A percentile compares a stretch with the other conserved stretches of the same genome.
These are phyloP conservation scores for Lyophyllum atratum DNA, from an alignment of 768 basidiomycete genomes.

Conservation along the genomic window DNA sequence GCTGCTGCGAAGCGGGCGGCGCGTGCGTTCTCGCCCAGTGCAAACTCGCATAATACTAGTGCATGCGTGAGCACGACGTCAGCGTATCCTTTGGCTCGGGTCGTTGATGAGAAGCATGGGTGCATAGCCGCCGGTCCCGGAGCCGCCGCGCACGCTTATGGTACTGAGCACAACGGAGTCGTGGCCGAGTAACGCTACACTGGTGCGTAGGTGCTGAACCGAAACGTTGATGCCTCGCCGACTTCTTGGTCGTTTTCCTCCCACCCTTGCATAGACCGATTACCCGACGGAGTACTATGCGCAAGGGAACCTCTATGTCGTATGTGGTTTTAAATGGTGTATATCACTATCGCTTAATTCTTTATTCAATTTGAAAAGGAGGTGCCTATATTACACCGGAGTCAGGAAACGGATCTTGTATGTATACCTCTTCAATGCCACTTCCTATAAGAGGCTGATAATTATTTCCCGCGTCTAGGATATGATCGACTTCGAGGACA, in stretches of 20 bases:
- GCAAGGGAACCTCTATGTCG: background rate
- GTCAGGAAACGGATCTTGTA: background rate
- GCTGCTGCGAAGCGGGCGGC: background rate
- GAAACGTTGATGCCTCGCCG: background rate
- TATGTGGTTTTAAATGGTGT: background rate
- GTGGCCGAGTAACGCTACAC: background rate
- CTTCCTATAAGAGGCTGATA: background rate
- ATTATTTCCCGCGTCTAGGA: background rate
- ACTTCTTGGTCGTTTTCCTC: background rate
- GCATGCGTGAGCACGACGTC: background rate
- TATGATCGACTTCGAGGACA: slow-evolving; percentile 1
- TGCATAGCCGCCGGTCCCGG: background rate
- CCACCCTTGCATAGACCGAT: too few species aligned
- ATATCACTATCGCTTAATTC: too few species aligned
- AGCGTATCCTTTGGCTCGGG: background rate
- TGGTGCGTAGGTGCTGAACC: background rate
- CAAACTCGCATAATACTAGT: background rate
- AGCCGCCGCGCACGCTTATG: background rate
- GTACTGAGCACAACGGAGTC: background rate
- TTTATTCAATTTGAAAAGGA: background rate
- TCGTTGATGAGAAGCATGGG: background rate
- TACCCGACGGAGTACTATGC: background rate
- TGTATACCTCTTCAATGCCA: background rate
- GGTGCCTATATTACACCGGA: background rate
- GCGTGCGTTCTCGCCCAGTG: background rate